These are phyloP conservation scores for Raphanus raphanistrum DNA, from an alignment of 345 rosid genomes.

Conservation along the genomic window DNA sequence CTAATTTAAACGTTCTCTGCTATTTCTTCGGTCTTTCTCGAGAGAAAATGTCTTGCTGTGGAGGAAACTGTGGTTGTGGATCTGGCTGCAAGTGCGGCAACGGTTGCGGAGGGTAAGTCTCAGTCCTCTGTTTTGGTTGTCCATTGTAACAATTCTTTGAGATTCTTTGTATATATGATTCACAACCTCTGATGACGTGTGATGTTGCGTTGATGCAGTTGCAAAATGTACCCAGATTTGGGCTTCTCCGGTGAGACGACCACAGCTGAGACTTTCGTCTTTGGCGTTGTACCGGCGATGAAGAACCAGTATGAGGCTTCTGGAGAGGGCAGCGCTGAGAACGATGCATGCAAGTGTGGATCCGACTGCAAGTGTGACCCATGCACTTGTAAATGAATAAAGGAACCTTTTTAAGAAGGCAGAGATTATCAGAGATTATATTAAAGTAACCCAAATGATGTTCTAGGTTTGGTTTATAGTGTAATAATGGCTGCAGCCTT, in stretches of 20 bases:
- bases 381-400: constrained; percentile 73
- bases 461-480: constrained; percentile 10
- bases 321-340: constrained; percentile 53
- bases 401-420: neutral
- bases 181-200: neutral
- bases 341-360: constrained; percentile 85
- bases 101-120: constrained; percentile 59
- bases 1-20: neutral
- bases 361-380: constrained; percentile 78
- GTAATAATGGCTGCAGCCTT: constrained; percentile 21
- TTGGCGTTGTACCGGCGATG: constrained; percentile 53
- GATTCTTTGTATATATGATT: neutral
- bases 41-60: constrained; percentile 69
- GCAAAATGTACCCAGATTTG: constrained; percentile 41
- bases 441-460: constrained; percentile 17
- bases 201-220: constrained; percentile 2
- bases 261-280: constrained; percentile 49
- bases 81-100: constrained; percentile 63
- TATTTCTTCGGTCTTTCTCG: neutral
- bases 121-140: neutral
- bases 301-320: constrained; percentile 51
- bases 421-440: constrained; percentile 9
- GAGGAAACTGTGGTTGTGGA: constrained; percentile 68
- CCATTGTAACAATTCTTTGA: neutral
- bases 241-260: constrained; percentile 46